Conservation (phyloP, 768 basidiomycete genomes). For the Pulveroboletus sp. region DNA sequence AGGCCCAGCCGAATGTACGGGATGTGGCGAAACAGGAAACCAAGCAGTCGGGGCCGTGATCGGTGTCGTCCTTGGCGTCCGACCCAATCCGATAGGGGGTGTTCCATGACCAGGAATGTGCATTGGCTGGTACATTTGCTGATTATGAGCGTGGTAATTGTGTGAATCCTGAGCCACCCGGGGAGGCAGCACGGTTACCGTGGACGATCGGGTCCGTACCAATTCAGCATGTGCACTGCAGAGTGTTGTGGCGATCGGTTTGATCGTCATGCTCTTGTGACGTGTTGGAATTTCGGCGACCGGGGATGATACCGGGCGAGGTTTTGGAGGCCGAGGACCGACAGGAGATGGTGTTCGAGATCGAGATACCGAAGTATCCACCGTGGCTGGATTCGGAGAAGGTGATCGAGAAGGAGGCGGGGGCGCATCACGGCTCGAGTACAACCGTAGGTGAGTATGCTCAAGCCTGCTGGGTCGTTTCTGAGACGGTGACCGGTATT, state of each 20-base stretch:
- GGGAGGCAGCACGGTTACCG: slow-evolving; percentile 24
- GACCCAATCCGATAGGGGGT: slow-evolving; percentile 10
- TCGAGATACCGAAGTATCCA: slow-evolving; percentile 28
- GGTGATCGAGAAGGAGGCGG: slow-evolving; percentile 29
- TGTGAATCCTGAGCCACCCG: slow-evolving; percentile 28
- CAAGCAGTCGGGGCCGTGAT: slow-evolving; percentile 12
- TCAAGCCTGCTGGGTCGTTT: slow-evolving; percentile 26
- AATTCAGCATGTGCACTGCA: slow-evolving; percentile 21
- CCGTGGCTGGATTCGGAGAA: slow-evolving; percentile 21
- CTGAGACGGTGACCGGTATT: slow-evolving; percentile 41
- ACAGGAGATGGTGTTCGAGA: slow-evolving; percentile 48
- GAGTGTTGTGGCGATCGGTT: slow-evolving; percentile 17
- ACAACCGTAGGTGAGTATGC: slow-evolving; percentile 5
- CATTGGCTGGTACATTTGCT: slow-evolving; percentile 32
- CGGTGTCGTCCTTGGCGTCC: slow-evolving; percentile 2
- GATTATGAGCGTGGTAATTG: slow-evolving; percentile 31
- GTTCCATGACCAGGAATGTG: slow-evolving; percentile 23
- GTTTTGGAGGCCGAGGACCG: slow-evolving; percentile 44
- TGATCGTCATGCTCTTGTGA: slow-evolving; percentile 31
- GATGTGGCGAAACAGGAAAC: slow-evolving; percentile 13
- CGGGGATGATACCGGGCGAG: slow-evolving; percentile 30
- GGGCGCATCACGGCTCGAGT: slow-evolving; percentile 26
- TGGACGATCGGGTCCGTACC: slow-evolving; percentile 28
- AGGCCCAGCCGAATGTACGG: slow-evolving; percentile 12
- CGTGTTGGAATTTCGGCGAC: slow-evolving; percentile 25